Conservation (phyloP, 1,139 yeast species). For the Blastobotrys aristatus region DNA sequence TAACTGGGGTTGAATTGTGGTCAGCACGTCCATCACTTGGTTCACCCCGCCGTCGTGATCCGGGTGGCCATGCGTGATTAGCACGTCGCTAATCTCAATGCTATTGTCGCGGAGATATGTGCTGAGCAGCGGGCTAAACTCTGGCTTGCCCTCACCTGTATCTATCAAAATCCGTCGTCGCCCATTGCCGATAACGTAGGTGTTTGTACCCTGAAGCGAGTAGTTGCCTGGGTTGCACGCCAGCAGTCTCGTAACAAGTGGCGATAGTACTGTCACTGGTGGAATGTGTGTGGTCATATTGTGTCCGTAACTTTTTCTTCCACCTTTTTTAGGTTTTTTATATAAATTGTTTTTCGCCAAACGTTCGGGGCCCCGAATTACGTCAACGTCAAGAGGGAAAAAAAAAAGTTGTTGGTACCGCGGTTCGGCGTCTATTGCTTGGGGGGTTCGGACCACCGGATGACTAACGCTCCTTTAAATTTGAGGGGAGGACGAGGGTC, state of each 20-base stretch:
- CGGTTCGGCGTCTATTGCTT: too few relatives aligned
- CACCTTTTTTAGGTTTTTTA: background rate
- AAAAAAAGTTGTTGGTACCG: too few relatives aligned
- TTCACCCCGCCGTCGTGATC: conserved; percentile 37
- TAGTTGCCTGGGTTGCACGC: conserved; percentile 39
- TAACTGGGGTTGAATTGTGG: background rate
- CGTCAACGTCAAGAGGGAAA: too few relatives aligned
- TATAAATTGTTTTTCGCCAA: too few relatives aligned
- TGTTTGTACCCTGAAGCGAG: conserved; percentile 41
- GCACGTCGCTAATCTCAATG: conserved; percentile 29
- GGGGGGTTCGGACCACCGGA: too few relatives aligned
- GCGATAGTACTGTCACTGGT: conserved; percentile 32
- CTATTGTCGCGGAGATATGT: conserved; percentile 26
- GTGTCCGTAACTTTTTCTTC: too few relatives aligned
- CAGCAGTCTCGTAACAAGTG: conserved; percentile 36
- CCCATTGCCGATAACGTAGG: conserved; percentile 38
- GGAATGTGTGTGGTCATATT: conserved; percentile 22
- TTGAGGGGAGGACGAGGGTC: too few relatives aligned
- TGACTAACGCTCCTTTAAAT: too few relatives aligned
- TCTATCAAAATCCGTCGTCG: conserved; percentile 34
- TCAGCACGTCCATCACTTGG: conserved; percentile 14
- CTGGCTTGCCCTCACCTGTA: conserved; percentile 37
- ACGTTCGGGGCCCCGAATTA: too few relatives aligned
- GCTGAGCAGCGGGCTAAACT: conserved; percentile 28
- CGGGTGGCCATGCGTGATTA: conserved; percentile 39